Percentiles rank a stretch among this genome's conserved stretches.
phyloP scores from a whole-genome alignment of 2,329 filamentous ascomycete genomes.

The Zarea fungicola region DNA sequence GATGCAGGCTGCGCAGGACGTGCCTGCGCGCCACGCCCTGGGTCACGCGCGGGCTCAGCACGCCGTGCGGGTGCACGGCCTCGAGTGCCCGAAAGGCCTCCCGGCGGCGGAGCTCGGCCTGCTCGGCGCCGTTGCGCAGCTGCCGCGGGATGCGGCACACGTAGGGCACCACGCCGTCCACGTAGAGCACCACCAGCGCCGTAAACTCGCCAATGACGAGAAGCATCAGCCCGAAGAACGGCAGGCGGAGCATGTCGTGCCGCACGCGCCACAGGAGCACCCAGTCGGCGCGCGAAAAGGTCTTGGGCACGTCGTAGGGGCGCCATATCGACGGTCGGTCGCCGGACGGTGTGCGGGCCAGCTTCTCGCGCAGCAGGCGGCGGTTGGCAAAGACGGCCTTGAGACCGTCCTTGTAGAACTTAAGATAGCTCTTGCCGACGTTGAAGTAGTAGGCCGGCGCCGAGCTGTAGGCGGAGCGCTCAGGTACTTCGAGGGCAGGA shows the following conservation, averaged over 20 bases:
- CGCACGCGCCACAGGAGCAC: slow-evolving; percentile 63
- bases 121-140: slow-evolving; percentile 51
- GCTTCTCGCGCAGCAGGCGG: slow-evolving; percentile 41
- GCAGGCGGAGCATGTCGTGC: slow-evolving; percentile 71
- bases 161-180: slow-evolving; percentile 68
- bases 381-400: slow-evolving; percentile 68
- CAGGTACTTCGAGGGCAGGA: slow-evolving; percentile 60
- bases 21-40: slow-evolving; percentile 29
- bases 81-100: slow-evolving; percentile 42
- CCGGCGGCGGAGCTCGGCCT: slow-evolving; percentile 47
- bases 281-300: slow-evolving; percentile 59
- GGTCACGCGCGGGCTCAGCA: slow-evolving; percentile 28
- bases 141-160: slow-evolving; percentile 81
- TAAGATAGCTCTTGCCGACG: slow-evolving; percentile 68
- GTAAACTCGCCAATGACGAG: slow-evolving; percentile 82
- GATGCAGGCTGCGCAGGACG: slow-evolving; percentile 37
- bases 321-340: slow-evolving; percentile 42
- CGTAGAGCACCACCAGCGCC: slow-evolving; percentile 67
- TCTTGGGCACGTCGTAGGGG: slow-evolving; percentile 28
- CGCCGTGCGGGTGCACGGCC: slow-evolving; percentile 28
- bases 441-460: slow-evolving; percentile 45
- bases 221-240: slow-evolving; percentile 71
- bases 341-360: slow-evolving; percentile 43
- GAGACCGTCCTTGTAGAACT: slow-evolving; percentile 85
- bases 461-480: slow-evolving; percentile 35